Base-by-base conservation (phyloP, 257 asterid species). In the Jaltomata sinuosa region DNA sequence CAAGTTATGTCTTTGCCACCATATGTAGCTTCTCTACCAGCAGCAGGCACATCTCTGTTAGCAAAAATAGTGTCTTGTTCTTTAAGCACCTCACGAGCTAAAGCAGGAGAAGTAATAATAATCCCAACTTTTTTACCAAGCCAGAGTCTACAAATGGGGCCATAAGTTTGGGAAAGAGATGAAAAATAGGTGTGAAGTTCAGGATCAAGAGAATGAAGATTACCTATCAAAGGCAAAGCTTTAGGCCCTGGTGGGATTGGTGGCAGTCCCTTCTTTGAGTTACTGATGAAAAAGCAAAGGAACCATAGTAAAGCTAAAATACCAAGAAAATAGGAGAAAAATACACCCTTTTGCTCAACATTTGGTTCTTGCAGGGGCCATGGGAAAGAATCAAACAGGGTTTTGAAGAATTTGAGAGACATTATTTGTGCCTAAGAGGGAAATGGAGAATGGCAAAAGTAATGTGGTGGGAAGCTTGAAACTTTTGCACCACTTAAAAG, bases 1-100 rank as follows among this genome's bases (percentile, higher is more conserved):
- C 97, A 94, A 1, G 84, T 94, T 7, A 93, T 93, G 88, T 94
- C 94, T 0, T 11, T 6, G 54, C 97, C 97, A 18, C 98, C 98
- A 76, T 93, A 94, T 0, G 94, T 6, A 0, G 91, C 89, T 79
- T 88, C 94, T 50, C 53, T 49, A 11, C 18, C 53, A 49, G 53
- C 15, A 49, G 53, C 53, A 49, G 53, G 53, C 53, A 49, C 15
- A 49, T 49, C 53, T 49, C 53, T 49, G 53, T 49, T 49, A 0
- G 53, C 5, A 49, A 49, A 49, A 11, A 49, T 49, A 3, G 18
- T 49, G 12, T 49, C 18, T 49, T 49, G 53, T 2, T 49, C 53
- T 18, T 49, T 49, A 49, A 49, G 53, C 14, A 49, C 53, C 53
- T 49, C 18, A 14, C 53, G 18, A 12, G 53, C 53, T 12, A 49